These are phyloP conservation scores for Trichophyton simii DNA, from an alignment of 2,329 filamentous ascomycete genomes.

Conservation along the genomic window DNA sequence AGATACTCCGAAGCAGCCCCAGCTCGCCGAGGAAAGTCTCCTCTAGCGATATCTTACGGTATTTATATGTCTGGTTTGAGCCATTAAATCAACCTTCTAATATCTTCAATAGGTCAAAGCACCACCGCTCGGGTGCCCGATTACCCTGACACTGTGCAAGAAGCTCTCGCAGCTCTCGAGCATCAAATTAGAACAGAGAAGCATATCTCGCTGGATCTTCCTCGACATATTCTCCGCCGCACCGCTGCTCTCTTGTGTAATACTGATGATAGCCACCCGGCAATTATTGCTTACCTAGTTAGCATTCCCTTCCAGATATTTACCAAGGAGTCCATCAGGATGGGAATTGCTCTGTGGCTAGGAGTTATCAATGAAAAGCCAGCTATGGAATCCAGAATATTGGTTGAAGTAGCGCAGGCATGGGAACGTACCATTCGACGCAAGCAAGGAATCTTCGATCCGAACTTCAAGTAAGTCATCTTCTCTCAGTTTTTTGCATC, in stretches of 20 bases:
- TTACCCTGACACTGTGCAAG: conserved; percentile 3
- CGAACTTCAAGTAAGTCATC: conserved; percentile 46
- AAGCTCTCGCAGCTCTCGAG: conserved; percentile 11
- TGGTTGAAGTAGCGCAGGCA: conserved; percentile 76
- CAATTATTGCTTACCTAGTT: conserved; percentile 76
- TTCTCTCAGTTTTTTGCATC: not conserved
- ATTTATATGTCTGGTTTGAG: not conserved
- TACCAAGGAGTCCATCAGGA: conserved; percentile 86
- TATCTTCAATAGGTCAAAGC: not conserved
- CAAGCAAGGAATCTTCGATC: conserved; percentile 69
- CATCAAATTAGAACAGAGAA: conserved; percentile 49
- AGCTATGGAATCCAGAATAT: conserved; percentile 68
- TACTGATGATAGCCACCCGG: conserved; percentile 59
- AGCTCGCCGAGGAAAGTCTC: not conserved
- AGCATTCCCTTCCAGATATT: conserved; percentile 87
- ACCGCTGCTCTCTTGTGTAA: conserved; percentile 79
- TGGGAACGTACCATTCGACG: conserved; percentile 78
- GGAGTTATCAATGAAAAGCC: conserved; percentile 96
- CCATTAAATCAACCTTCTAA: not conserved
- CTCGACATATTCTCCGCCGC: conserved; percentile 69
- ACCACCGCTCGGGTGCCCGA: not conserved
- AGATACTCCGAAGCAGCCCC: conserved; percentile 59
- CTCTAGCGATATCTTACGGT: conserved; percentile 1
- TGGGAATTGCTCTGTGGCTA: conserved; percentile 91
- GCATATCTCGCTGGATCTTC: conserved; percentile 56